Conservation (phyloP, 2,329 filamentous ascomycete genomes). For the Trichoderma simmonsii region DNA sequence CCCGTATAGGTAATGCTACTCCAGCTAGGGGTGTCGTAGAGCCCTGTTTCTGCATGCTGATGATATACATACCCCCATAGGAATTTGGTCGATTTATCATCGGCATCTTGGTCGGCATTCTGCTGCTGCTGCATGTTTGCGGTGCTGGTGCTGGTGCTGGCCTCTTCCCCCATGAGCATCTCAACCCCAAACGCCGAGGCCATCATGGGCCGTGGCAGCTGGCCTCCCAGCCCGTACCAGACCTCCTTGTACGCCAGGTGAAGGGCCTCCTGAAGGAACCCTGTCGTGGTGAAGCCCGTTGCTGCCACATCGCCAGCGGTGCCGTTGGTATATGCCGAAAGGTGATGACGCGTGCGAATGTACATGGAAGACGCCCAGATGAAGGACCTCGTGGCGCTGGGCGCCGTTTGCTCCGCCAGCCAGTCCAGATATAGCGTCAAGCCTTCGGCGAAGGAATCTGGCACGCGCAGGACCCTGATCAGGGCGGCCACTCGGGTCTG, state of each 20-base stretch:
- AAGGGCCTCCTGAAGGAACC: conserved; percentile 30
- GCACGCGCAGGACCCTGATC: conserved; percentile 28
- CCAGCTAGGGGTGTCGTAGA: background rate
- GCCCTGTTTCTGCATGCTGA: background rate
- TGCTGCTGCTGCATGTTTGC: background rate
- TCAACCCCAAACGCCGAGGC: conserved; percentile 24
- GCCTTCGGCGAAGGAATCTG: conserved; percentile 20
- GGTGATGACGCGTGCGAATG: conserved; percentile 28
- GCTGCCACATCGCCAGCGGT: conserved; percentile 4
- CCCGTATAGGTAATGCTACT: background rate
- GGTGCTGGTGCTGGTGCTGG: background rate
- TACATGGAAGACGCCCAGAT: conserved; percentile 32
- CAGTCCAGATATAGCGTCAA: conserved; percentile 34
- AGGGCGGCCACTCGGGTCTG: conserved; percentile 31
- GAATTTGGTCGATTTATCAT: background rate
- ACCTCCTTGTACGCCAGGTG: conserved; percentile 32
- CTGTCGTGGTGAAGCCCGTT: conserved; percentile 27
- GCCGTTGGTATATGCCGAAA: conserved; percentile 9
- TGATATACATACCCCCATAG: background rate
- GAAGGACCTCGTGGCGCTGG: conserved; percentile 27
- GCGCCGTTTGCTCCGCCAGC: conserved; percentile 28
- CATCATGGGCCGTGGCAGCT: conserved; percentile 32
- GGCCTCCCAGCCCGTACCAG: conserved; percentile 29
- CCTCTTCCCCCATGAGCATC: background rate
- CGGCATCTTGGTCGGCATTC: background rate